Conservation (phyloP, 2,329 filamentous ascomycete species). For the Fusarium pseudonygamai region DNA sequence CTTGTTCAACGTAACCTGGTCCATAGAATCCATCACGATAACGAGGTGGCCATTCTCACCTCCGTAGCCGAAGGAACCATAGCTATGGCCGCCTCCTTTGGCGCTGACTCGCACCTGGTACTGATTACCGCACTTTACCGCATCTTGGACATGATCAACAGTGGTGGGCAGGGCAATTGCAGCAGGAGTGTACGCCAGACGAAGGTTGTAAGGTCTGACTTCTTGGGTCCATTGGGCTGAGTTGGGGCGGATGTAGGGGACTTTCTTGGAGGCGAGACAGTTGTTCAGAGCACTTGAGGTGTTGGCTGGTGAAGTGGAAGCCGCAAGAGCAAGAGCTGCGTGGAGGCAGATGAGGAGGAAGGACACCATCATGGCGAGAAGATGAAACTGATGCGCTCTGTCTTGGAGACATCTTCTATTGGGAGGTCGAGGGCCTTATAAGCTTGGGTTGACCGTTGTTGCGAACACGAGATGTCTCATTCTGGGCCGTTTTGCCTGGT, state of each 20-base stretch:
- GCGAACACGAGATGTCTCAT: neutral
- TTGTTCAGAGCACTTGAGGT: slow-evolving; percentile 23
- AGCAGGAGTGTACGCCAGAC: slow-evolving; percentile 45
- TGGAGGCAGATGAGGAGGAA: slow-evolving; percentile 12
- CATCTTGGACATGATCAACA: slow-evolving; percentile 53
- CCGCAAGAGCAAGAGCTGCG: neutral
- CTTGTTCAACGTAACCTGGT: slow-evolving; percentile 42
- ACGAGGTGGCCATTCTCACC: slow-evolving; percentile 54
- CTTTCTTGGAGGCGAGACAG: slow-evolving; percentile 39
- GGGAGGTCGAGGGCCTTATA: neutral
- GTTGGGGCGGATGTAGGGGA: slow-evolving; percentile 31
- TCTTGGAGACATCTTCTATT: rapidly evolving
- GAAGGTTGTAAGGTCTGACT: slow-evolving; percentile 47
- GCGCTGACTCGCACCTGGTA: slow-evolving; percentile 58
- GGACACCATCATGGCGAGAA: neutral
- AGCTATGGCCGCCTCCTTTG: slow-evolving; percentile 63
- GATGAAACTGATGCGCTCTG: neutral
- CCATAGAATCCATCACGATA: slow-evolving; percentile 53
- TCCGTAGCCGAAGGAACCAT: slow-evolving; percentile 59
- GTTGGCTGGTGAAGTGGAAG: neutral
- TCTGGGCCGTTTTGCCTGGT: neutral
- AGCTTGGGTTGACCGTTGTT: neutral
- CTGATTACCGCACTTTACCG: slow-evolving; percentile 56
- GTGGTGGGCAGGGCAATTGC: slow-evolving; percentile 47
- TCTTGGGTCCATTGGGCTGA: slow-evolving; percentile 47